phyloP scores from a whole-genome alignment of 1,284 basidiomycete species.

The Fomitiporia mediterranea region DNA sequence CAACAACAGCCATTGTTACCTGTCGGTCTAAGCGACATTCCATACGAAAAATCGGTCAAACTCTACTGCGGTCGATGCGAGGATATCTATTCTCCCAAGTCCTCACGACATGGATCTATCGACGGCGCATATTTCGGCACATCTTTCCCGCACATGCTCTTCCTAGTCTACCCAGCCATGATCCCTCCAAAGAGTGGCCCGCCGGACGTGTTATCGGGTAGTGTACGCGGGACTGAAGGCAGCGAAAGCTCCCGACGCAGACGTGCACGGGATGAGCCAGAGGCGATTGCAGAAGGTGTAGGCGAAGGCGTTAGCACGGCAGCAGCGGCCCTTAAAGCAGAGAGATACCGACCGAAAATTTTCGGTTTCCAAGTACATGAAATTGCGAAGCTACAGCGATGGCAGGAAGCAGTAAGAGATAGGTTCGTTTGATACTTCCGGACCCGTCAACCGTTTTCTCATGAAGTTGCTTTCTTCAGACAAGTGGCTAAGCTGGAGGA shows the following conservation, averaged over 20 bases:
- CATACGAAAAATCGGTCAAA: slow-evolving; percentile 95
- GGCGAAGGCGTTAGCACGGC: slow-evolving; percentile 69
- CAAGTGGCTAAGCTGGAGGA: slow-evolving; percentile 46
- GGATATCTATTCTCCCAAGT: slow-evolving; percentile 95
- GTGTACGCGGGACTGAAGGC: slow-evolving; percentile 28
- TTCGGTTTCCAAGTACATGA: slow-evolving; percentile 95
- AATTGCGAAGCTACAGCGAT: slow-evolving; percentile 86
- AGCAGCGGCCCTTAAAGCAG: slow-evolving; percentile 80
- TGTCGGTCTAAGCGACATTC: slow-evolving; percentile 90
- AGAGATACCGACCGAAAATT: slow-evolving; percentile 84
- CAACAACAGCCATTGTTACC: slow-evolving; percentile 89
- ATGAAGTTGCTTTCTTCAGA: slow-evolving; percentile 28
- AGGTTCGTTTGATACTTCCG: slow-evolving; percentile 44
- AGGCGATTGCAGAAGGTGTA: slow-evolving; percentile 45
- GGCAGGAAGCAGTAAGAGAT: slow-evolving; percentile 88
- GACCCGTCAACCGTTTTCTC: not conserved
- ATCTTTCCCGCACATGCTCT: slow-evolving; percentile 92
- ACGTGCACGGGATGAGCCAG: slow-evolving; percentile 47
- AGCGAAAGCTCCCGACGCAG: slow-evolving; percentile 38
- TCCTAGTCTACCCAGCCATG: slow-evolving; percentile 91
- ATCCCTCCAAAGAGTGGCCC: slow-evolving; percentile 79
- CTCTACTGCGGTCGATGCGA: slow-evolving; percentile 96
- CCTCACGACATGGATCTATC: slow-evolving; percentile 89
- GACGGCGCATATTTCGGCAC: slow-evolving; percentile 97
- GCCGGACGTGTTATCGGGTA: slow-evolving; percentile 39